These are phyloP conservation scores for Diaporthe citrichinensis DNA, from an alignment of 2,329 filamentous ascomycete species.

Conservation along the genomic window DNA sequence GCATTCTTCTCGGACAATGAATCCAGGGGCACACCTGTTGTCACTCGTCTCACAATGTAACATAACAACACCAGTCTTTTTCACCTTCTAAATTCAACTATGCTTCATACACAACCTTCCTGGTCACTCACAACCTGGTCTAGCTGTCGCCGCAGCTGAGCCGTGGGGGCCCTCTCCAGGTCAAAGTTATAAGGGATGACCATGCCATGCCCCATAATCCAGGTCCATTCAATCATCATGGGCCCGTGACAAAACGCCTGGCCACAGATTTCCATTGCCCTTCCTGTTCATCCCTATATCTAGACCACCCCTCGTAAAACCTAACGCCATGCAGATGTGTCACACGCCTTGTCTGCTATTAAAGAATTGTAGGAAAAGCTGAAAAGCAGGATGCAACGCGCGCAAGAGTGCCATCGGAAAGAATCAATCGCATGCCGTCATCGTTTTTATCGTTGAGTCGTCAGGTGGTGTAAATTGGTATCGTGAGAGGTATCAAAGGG, in stretches of 20 bases:
- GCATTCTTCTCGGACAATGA: not conserved
- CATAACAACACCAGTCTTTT: conserved; percentile 33
- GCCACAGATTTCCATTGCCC: not conserved
- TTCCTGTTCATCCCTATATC: conserved; percentile 31
- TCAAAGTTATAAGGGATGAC: conserved; percentile 9
- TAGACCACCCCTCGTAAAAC: conserved; percentile 23
- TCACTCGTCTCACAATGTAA: not conserved
- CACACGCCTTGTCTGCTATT: conserved; percentile 30
- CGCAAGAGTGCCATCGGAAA: conserved; percentile 21
- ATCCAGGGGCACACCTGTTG: not conserved
- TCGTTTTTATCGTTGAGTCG: conserved; percentile 36
- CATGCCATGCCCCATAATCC: conserved; percentile 23
- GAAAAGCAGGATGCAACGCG: conserved; percentile 35
- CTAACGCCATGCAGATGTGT: conserved; percentile 37
- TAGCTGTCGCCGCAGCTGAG: conserved; percentile 25
- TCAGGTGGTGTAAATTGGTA: conserved; percentile 40
- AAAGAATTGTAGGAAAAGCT: conserved; percentile 32
- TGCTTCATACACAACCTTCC: conserved; percentile 40
- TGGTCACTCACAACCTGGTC: conserved; percentile 6
- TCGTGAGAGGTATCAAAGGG: conserved; percentile 39
- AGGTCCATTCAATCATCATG: conserved; percentile 22
- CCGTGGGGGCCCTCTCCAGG: not conserved
- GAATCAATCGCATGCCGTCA: conserved; percentile 33
- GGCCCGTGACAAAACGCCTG: conserved; percentile 22
- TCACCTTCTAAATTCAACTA: conserved; percentile 40